A percentile compares a stretch with the other conserved stretches of the same genome.
Conservation (phyloP, 495 filamentous ascomycete species). For the Aspergillus cavernicola region DNA sequence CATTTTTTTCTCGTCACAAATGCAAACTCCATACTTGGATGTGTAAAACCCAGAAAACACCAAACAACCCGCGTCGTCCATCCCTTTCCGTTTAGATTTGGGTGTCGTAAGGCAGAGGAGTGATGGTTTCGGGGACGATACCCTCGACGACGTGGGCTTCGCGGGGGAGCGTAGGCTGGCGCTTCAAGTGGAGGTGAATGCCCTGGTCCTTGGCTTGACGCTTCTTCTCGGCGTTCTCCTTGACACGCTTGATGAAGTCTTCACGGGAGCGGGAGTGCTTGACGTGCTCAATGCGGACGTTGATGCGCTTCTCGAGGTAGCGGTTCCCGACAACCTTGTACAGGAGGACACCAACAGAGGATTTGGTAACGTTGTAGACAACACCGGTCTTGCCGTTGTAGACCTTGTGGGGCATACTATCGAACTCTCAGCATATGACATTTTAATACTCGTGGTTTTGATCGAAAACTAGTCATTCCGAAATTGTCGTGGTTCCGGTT, state of each 20-base stretch:
- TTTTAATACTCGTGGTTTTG: background rate
- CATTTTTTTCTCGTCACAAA: constrained; percentile 41
- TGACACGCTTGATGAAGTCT: constrained; percentile 93
- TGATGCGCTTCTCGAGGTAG: constrained; percentile 99
- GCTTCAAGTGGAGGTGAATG: constrained; percentile 82
- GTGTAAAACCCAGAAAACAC: constrained; percentile 44
- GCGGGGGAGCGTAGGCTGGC: constrained; percentile 76
- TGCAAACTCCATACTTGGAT: constrained; percentile 37
- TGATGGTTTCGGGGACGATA: constrained; percentile 84
- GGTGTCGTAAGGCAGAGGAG: constrained; percentile 93
- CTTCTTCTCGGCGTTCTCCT: constrained; percentile 90
- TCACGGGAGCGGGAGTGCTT: constrained; percentile 87
- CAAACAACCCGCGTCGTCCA: constrained; percentile 41
- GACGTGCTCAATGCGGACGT: constrained; percentile 97
- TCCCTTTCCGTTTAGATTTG: constrained; percentile 72
- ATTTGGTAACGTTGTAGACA: constrained; percentile 97
- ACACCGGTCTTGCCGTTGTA: constrained; percentile 99
- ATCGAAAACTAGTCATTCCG: constrained; percentile 8
- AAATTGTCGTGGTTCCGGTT: constrained; percentile 16
- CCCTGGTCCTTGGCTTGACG: constrained; percentile 88
- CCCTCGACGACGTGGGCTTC: constrained; percentile 74
- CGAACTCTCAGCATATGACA: constrained; percentile 28
- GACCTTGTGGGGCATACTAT: constrained; percentile 97
- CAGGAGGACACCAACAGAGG: constrained; percentile 91
- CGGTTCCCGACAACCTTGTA: constrained; percentile 98